Conservation (phyloP, 176 grass and related monocot genomes). For the Musa troglodytarum region DNA sequence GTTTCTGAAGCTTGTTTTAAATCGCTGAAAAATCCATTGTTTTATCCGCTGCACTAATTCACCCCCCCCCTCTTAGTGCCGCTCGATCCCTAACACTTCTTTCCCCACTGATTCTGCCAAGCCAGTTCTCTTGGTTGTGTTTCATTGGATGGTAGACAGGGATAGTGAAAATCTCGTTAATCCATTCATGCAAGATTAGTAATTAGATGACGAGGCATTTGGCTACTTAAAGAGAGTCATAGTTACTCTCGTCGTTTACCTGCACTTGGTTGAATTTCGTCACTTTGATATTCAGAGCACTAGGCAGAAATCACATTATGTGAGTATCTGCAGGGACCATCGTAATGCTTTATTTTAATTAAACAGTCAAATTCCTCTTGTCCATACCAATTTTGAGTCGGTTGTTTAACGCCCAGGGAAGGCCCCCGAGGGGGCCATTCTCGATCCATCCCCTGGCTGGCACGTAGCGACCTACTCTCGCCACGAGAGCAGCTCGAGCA, state of each 20-base stretch:
- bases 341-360: constrained; percentile 42
- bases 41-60: too few relatives aligned
- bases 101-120: too few relatives aligned
- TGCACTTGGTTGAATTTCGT: constrained; percentile 39
- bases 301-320: constrained; percentile 35
- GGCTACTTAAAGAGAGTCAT: constrained; percentile 41
- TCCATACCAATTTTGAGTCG: constrained; percentile 35
- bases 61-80: too few relatives aligned
- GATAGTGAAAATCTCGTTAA: constrained; percentile 5
- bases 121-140: too few relatives aligned
- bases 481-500: neutral
- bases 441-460: neutral
- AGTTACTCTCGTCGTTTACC: constrained; percentile 34
- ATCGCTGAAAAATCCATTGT: too few relatives aligned
- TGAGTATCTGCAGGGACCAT: constrained; percentile 32
- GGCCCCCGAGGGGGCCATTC: constrained; percentile 14
- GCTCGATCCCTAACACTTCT: too few relatives aligned
- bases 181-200: neutral
- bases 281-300: constrained; percentile 39
- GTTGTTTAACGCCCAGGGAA: constrained; percentile 26
- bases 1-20: too few relatives aligned
- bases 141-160: neutral
- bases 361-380: constrained; percentile 38
- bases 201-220: constrained; percentile 27
- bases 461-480: neutral